Evolutionary conservation across 345 rosid species (phyloP), one percentile per base, ranked within the genome.

Genomic region (Conringia planisiliqua): DNA sequence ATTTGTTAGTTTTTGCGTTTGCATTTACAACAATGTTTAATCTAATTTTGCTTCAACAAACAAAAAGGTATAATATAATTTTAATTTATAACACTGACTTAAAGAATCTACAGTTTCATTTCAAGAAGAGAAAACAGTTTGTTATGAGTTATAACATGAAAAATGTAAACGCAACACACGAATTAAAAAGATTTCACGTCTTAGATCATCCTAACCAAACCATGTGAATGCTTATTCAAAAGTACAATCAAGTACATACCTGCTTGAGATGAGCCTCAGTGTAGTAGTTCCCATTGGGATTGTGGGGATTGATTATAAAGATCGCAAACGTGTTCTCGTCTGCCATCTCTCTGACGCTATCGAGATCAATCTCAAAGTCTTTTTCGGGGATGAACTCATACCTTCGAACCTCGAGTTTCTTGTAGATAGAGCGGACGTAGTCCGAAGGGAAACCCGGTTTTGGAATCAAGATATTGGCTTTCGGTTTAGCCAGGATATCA

Each of bases 321-420:
- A 85, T 82, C 0, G 86, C 89, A 36, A 68, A 74, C 3, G 89
- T 88, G 24, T 85, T 88, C 12, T 80, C 83, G 35, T 86, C 88
- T 12, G 79, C 81, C 17, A 74, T 51, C 6, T 66, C 72, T 69
- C 80, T 76, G 11, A 86, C 77, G 22, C 76, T 78, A 3, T 79
- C 80, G 18, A 88, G 74, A 58, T 85, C 83, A 36, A 85, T 86
- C 68, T 82, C 90, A 81, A 83, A 86, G 11, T 86, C 65, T 27
- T 50, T 78, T 7, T 81, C 78, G 0, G 86, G 89, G 40, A 83
- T 65, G 58, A 82, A 85, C 22, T 86, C 85, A 17, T 81, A 83
- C 38, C 68, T 58, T 29, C 87, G 87, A 33, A 78, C 68, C 73
- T 86, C 82, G 6, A 84, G 72, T 0, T 64, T 10, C 20, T 62